These are phyloP conservation scores for Aspergillus affinis DNA, from an alignment of 495 filamentous ascomycete species.

Conservation along the genomic window DNA sequence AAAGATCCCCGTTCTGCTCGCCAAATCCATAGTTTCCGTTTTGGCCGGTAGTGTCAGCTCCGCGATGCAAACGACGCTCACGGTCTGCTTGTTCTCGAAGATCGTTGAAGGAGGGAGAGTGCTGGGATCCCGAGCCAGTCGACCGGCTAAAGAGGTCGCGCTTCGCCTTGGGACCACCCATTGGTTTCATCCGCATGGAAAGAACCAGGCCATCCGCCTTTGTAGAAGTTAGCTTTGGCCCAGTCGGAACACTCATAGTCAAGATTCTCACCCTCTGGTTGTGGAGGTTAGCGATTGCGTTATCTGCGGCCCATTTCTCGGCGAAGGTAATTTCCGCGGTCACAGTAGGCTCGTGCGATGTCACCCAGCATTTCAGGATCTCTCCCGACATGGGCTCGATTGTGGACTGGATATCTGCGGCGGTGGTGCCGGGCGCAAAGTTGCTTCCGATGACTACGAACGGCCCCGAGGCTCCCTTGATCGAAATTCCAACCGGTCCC, in stretches of 20 bases:
- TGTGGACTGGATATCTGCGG: slow-evolving; percentile 88
- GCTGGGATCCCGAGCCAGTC: slow-evolving; percentile 5
- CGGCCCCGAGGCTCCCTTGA: slow-evolving; percentile 71
- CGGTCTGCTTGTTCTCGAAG: slow-evolving; percentile 50
- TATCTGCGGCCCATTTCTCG: slow-evolving; percentile 74
- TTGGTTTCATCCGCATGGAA: slow-evolving; percentile 67
- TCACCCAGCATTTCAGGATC: slow-evolving; percentile 69
- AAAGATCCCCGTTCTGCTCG: background rate
- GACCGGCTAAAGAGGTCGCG: slow-evolving; percentile 32
- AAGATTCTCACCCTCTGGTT: slow-evolving; percentile 68
- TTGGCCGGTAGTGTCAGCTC: slow-evolving; percentile 50
- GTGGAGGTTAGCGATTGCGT: slow-evolving; percentile 79
- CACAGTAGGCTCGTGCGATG: slow-evolving; percentile 70
- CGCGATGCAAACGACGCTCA: slow-evolving; percentile 39
- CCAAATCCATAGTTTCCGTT: slow-evolving; percentile 63
- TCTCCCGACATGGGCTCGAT: slow-evolving; percentile 70
- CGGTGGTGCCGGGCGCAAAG: slow-evolving; percentile 90
- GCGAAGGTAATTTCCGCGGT: slow-evolving; percentile 84
- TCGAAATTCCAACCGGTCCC: slow-evolving; percentile 59
- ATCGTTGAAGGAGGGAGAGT: slow-evolving; percentile 33
- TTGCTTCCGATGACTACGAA: slow-evolving; percentile 85
- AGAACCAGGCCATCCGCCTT: slow-evolving; percentile 87
- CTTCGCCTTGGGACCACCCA: slow-evolving; percentile 29
- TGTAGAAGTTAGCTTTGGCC: slow-evolving; percentile 22
- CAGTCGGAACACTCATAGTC: background rate